Evolutionary conservation across 805 yeast species (phyloP), one percentile per base, ranked within the genome.

Genomic region (Hanseniaspora clermontiae): DNA sequence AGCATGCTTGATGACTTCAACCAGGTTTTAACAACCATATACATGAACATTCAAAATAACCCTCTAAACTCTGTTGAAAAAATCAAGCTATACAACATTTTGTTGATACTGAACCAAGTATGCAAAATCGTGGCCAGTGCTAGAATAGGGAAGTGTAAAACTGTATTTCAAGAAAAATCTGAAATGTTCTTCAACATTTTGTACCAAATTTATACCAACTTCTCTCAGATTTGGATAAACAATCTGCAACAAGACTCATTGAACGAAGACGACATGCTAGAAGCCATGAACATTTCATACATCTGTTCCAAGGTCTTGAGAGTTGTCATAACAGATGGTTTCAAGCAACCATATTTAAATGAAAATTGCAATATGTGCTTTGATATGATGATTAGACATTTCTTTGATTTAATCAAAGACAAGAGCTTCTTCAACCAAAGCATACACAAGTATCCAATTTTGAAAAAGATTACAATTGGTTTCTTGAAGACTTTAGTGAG

Each of bases 61-160:
- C 89, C 95, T 0, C 63, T 84, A 49, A 68, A 72, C 12, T 74
- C 75, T 17, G 72, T 70, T 29, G 77, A 80, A 59, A 67, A 80
- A 43, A 72, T 81, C 4, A 75, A 79, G 43, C 69, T 84, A 10
- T 80, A 80, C 65, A 87, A 88, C 63, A 62, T 80, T 12, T 72
- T 89, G 57, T 70, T 81, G 17, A 81, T 87, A 17, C 65, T 87
- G 55, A 87, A 87, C 66, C 95, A 89, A 66, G 75, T 87, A 3
- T 75, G 90, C 60, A 93, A 93, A 68, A 74, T 78, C 3, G 68
- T 91, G 29, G 76, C 90, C 0, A 72, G 83, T 56, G 89, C 90
- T 1, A 74, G 90, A 61, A 86, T 91, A 38, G 97, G 97, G 7
- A 77, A 87, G 59, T 80, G 91, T 2, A 77, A 86, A 62, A 82